Evolutionary conservation across 169 alveolate genomes (phyloP), one percentile per base, ranked within the genome.

Genomic region (Plasmodium fragile): DNA sequence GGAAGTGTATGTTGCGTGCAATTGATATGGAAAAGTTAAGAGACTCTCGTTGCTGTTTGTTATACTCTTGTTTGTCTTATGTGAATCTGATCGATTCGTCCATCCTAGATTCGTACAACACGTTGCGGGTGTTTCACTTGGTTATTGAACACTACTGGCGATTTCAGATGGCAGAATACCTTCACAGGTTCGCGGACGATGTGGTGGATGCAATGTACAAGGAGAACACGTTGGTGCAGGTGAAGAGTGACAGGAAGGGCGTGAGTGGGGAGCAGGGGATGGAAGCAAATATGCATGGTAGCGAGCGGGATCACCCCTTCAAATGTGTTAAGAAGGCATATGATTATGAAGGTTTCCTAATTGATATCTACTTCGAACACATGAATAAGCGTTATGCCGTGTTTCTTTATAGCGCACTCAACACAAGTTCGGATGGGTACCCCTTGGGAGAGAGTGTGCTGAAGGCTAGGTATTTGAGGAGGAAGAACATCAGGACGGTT

Each of bases 311-410:
- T 18, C 52, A n/a, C 6, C 39, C 39, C 16, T 89, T 89, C 82
- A 18, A 78, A 28, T 77, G 81, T 69, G 22, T 89, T 22, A 75
- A 89, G 53, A 89, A 89, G 55, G 28, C 82, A 59, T 78, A 55
- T 78, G 94, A 89, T 78, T 89, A n/a, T 78, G 94, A 89, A 89
- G 94, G 94, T 3, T 80, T 89, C 45, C 53, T 89, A 89, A 80
- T 89, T 59, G 94, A 89, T 52, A 79, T 89, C 10, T 89, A 89
- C 32, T 89, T 89, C 32, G 94, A 89, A 79, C 32, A 89, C n/a
- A 78, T 41, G 41, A 53, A 36, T 89, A 34, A 30, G 34, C 59
- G 71, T 18, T 89, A 89, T 53, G 94, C 94, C 22, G 32, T 89
- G 11, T 89, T 89, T 65, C 81, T 89, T 30, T 69, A 89, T 25